These are phyloP conservation scores for Lactarius sanguifluus DNA, from an alignment of 768 basidiomycete species.

Conservation along the genomic window DNA sequence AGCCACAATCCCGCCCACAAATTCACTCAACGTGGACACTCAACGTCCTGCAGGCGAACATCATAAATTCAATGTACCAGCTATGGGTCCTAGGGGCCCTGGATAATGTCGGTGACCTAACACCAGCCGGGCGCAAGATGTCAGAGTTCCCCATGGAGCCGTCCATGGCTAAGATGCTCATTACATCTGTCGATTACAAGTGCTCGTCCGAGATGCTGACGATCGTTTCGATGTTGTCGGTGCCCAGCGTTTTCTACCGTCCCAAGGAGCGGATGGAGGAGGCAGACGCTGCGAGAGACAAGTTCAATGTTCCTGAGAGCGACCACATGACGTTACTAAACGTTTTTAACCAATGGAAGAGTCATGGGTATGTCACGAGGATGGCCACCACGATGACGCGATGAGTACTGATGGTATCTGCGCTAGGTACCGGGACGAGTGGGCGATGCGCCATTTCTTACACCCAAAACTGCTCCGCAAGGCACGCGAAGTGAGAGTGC, in stretches of 20 bases:
- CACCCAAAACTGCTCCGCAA: conserved; percentile 96
- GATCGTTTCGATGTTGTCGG: conserved; percentile 98
- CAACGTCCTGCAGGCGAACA: conserved; percentile 66
- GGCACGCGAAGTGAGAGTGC: conserved; percentile 90
- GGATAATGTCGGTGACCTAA: conserved; percentile 97
- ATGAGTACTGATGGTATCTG: conserved; percentile 8
- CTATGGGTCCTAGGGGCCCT: conserved; percentile 98
- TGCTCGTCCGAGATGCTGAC: conserved; percentile 97
- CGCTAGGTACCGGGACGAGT: conserved; percentile 84
- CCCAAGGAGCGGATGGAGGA: conserved; percentile 98
- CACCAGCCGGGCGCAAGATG: conserved; percentile 91
- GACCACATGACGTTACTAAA: conserved; percentile 95
- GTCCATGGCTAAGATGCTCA: conserved; percentile 98
- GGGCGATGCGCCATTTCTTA: conserved; percentile 92
- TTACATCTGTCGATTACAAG: conserved; percentile 88
- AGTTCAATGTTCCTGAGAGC: conserved; percentile 98
- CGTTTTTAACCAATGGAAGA: conserved; percentile 98
- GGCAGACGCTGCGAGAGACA: conserved; percentile 94
- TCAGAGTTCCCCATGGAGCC: conserved; percentile 99
- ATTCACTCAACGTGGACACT: conserved; percentile 8
- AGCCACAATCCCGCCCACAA: conserved; percentile 8
- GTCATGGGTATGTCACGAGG: conserved; percentile 68
- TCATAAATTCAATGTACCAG: conserved; percentile 99
- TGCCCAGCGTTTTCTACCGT: conserved; percentile 96
- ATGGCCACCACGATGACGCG: not conserved